Percentiles rank a stretch among this genome's conserved stretches.
Evolutionary conservation across 345 rosid genomes (phyloP).

Genomic region (Euphorbia pulcherrima): DNA sequence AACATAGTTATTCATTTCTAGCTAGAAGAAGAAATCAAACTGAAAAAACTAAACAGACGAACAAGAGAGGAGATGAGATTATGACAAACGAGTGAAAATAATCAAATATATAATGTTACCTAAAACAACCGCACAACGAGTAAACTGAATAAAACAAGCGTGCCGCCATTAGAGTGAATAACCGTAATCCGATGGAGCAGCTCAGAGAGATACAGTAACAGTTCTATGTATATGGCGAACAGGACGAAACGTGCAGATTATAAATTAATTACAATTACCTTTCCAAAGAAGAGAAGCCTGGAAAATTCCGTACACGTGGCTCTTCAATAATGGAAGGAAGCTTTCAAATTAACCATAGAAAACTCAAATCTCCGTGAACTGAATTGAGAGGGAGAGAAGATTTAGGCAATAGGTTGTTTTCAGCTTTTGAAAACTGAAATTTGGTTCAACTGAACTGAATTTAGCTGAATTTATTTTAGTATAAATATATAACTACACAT

Average conservation of each 20-base stretch:
- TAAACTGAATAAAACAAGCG: neutral
- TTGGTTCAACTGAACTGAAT: too few species aligned
- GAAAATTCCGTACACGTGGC: too few species aligned
- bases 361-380: neutral
- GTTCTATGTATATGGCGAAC: too few species aligned
- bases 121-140: neutral
- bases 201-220: neutral
- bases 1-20: slow-evolving; percentile 57
- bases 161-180: neutral
- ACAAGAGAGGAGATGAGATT: neutral
- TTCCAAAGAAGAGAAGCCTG: neutral
- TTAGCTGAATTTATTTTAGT: too few species aligned
- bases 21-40: neutral
- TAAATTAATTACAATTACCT: neutral
- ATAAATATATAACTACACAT: too few species aligned
- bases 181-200: neutral
- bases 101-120: neutral
- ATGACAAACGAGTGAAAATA: neutral
- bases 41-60: neutral
- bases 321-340: too few species aligned
- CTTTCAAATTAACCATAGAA: neutral
- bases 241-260: neutral
- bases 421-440: too few species aligned
- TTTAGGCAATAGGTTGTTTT: too few species aligned
- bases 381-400: neutral